These are phyloP conservation scores for Amanita pallidorosea DNA, from an alignment of 768 basidiomycete genomes.

Conservation along the genomic window DNA sequence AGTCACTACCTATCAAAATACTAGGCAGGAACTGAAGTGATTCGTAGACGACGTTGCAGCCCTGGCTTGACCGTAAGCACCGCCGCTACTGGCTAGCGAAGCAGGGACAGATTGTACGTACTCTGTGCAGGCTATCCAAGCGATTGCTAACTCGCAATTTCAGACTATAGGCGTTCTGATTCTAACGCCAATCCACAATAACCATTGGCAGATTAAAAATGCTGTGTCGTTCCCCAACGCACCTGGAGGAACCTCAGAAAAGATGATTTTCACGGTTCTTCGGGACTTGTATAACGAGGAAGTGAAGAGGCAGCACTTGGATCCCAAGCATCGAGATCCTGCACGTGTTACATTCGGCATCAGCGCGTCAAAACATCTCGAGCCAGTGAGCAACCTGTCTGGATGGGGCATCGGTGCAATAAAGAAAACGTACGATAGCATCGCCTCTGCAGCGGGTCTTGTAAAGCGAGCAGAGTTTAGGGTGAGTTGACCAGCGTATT, in stretches of 20 bases:
- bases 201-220: slow-evolving; percentile 44
- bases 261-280: slow-evolving; percentile 37
- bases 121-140: neutral
- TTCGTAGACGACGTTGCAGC: slow-evolving; percentile 30
- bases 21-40: neutral
- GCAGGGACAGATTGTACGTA: slow-evolving; percentile 19
- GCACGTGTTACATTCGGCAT: slow-evolving; percentile 37
- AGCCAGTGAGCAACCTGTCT: slow-evolving; percentile 30
- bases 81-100: slow-evolving; percentile 47
- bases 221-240: slow-evolving; percentile 41
- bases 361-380: slow-evolving; percentile 29
- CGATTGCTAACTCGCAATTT: neutral
- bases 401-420: slow-evolving; percentile 37
- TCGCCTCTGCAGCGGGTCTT: slow-evolving; percentile 27
- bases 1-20: slow-evolving; percentile 5
- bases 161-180: slow-evolving; percentile 39
- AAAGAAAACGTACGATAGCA: slow-evolving; percentile 29
- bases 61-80: slow-evolving; percentile 46
- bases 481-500: slow-evolving; percentile 15
- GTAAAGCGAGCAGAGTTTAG: slow-evolving; percentile 32
- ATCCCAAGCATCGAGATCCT: slow-evolving; percentile 10
- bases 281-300: slow-evolving; percentile 27
- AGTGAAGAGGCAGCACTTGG: slow-evolving; percentile 5
- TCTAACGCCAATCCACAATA: slow-evolving; percentile 32
- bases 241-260: slow-evolving; percentile 43